Evolutionary conservation across 495 filamentous ascomycete genomes (phyloP).

Genomic region (Daldinia caldariorum): DNA sequence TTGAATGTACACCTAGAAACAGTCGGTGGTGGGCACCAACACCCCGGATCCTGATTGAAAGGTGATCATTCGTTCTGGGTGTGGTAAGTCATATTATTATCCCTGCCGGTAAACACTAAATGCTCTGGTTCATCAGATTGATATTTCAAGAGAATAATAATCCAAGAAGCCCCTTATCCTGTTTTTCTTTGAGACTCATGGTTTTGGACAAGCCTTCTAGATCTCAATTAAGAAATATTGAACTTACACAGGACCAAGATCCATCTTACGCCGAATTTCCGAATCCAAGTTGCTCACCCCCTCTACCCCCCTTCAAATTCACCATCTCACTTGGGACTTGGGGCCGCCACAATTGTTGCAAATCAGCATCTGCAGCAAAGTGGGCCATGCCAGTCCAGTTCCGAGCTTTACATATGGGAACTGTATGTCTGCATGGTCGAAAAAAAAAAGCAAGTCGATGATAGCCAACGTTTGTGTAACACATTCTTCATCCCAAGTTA

Average conservation of each 20-base stretch:
- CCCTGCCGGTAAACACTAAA: constrained; percentile 35
- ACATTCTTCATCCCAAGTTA: neutral
- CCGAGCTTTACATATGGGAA: constrained; percentile 7
- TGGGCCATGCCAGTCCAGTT: constrained; percentile 11
- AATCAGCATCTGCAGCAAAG: constrained; percentile 29
- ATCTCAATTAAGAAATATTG: constrained; percentile 25
- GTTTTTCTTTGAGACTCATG: constrained; percentile 13
- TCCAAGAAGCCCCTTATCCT: constrained; percentile 38
- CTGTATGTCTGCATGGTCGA: constrained; percentile 13
- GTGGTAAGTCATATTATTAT: constrained; percentile 32
- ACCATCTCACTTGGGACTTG: constrained; percentile 20
- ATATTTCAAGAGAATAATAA: constrained; percentile 33
- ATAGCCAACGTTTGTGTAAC: constrained; percentile 5
- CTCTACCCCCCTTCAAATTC: constrained; percentile 13
- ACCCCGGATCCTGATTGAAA: constrained; percentile 23
- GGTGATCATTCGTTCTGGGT: constrained; percentile 21
- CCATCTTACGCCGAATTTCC: constrained; percentile 15
- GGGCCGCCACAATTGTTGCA: constrained; percentile 18
- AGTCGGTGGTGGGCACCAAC: constrained; percentile 26
- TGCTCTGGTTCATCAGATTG: constrained; percentile 24
- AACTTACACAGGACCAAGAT: constrained; percentile 17
- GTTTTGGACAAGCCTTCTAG: constrained; percentile 20
- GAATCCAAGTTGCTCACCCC: constrained; percentile 10
- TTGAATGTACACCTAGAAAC: constrained; percentile 32
- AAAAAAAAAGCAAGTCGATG: constrained; percentile 9